These are phyloP conservation scores for Stachybotrys chlorohalonatus DNA, from an alignment of 2,329 filamentous ascomycete genomes.

Conservation along the genomic window DNA sequence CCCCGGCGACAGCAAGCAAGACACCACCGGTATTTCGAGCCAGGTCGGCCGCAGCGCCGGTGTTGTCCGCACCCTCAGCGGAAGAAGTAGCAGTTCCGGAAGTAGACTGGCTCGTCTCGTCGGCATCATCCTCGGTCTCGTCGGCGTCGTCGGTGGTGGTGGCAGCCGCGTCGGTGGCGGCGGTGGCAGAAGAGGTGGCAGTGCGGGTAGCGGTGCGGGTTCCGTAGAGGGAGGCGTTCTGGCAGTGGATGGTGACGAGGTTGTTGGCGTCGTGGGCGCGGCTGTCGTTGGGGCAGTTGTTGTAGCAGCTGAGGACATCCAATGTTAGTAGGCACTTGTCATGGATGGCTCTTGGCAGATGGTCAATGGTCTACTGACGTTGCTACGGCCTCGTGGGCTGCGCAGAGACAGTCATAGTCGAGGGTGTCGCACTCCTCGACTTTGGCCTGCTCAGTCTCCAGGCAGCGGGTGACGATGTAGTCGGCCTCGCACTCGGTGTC, in stretches of 20 bases:
- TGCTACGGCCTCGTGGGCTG: constrained; percentile 31
- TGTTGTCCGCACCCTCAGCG: constrained; percentile 12
- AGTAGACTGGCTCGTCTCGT: constrained; percentile 8
- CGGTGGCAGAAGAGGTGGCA: constrained; percentile 10
- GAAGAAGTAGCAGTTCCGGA: constrained; percentile 12
- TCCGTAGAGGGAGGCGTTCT: constrained; percentile 33
- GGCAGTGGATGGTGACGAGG: constrained; percentile 35
- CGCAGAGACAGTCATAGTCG: constrained; percentile 40
- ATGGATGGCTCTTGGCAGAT: not conserved
- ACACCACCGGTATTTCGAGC: constrained; percentile 22
- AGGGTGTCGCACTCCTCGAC: constrained; percentile 24
- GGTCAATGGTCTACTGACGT: constrained; percentile 28
- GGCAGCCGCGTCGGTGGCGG: constrained; percentile 12
- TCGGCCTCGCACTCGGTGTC: constrained; percentile 31
- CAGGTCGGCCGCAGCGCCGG: constrained; percentile 16
- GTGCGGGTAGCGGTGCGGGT: constrained; percentile 18
- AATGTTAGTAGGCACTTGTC: constrained; percentile 4
- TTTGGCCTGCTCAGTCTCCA: constrained; percentile 29
- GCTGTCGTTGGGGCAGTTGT: constrained; percentile 45
- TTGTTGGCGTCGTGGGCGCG: constrained; percentile 22
- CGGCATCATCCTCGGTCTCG: constrained; percentile 8
- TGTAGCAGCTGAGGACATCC: constrained; percentile 34
- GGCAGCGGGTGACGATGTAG: constrained; percentile 37
- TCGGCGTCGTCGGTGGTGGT: constrained; percentile 11
- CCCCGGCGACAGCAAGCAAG: constrained; percentile 27